phyloP scores from a whole-genome alignment of 768 basidiomycete species.

The Pleurotus pulmonarius region DNA sequence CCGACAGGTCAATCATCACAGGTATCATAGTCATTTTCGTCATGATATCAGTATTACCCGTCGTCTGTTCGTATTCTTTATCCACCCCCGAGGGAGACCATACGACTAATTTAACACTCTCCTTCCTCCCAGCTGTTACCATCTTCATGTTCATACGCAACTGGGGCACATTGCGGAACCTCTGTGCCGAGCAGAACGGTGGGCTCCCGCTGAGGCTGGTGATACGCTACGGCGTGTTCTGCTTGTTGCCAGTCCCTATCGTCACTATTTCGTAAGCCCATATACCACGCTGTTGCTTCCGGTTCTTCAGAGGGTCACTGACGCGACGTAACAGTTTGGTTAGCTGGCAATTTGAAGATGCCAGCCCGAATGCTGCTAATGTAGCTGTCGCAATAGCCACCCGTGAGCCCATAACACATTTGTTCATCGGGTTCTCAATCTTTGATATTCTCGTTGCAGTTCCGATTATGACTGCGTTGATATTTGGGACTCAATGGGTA shows the following conservation, averaged over 20 bases:
- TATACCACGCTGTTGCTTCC: background rate
- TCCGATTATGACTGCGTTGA: slow-evolving; percentile 14
- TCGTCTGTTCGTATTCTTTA: slow-evolving; percentile 11
- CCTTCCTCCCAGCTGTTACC: slow-evolving; percentile 12
- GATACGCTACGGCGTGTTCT: slow-evolving; percentile 15
- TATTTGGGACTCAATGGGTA: slow-evolving; percentile 19
- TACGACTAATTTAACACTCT: no score
- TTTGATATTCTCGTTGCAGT: slow-evolving; percentile 6
- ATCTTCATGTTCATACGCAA: slow-evolving; percentile 11
- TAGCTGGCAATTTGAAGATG: background rate
- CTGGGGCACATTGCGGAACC: slow-evolving; percentile 7
- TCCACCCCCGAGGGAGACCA: no score
- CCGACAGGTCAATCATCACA: slow-evolving; percentile 7
- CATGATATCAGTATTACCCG: slow-evolving; percentile 12
- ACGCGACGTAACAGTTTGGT: background rate
- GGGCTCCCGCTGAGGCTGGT: slow-evolving; percentile 13
- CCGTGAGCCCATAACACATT: slow-evolving; percentile 7
- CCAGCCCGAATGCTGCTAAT: background rate
- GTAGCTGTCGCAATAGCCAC: background rate
- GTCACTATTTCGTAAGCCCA: background rate
- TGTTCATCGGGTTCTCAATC: background rate
- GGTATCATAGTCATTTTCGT: slow-evolving; percentile 7
- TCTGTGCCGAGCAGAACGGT: background rate
- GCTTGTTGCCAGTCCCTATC: slow-evolving; percentile 8
- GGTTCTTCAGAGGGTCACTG: background rate